Percentiles rank a stretch among this genome's conserved stretches.
Conservation (phyloP, 2,329 filamentous ascomycete species). For the Pezicula radicicola region DNA sequence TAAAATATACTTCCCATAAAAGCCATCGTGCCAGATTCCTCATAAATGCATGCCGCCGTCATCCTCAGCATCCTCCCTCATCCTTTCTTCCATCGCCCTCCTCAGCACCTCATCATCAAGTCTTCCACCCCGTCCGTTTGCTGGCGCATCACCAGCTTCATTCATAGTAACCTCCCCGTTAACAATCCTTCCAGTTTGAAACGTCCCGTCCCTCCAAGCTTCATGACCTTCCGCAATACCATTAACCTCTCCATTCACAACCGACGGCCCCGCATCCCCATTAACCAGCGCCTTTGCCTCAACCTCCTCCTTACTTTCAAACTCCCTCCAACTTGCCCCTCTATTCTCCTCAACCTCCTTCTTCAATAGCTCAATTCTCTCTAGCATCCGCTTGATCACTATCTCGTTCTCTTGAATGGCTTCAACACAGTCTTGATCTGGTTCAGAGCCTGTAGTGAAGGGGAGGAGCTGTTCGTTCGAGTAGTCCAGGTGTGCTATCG, state of each 20-base stretch:
- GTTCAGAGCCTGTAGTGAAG: constrained; percentile 50
- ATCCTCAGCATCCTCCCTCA: constrained; percentile 46
- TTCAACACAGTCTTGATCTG: constrained; percentile 70
- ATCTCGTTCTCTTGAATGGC: constrained; percentile 69
- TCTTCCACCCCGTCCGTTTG: constrained; percentile 37
- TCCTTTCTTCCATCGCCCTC: constrained; percentile 50
- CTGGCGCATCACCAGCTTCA: constrained; percentile 5
- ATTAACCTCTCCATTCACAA: constrained; percentile 10
- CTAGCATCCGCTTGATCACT: constrained; percentile 66
- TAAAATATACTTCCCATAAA: background rate
- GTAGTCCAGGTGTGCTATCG: constrained; percentile 68
- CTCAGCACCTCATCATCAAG: constrained; percentile 59
- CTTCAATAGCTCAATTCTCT: constrained; percentile 61
- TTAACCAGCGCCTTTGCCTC: constrained; percentile 25
- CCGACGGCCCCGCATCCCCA: constrained; percentile 12
- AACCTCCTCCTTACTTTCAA: constrained; percentile 44
- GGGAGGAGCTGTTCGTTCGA: constrained; percentile 72
- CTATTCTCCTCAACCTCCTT: constrained; percentile 54
- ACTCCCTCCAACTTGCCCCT: constrained; percentile 55
- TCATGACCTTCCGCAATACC: constrained; percentile 18
- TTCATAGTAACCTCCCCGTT: constrained; percentile 48
- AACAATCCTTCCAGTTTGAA: constrained; percentile 56
- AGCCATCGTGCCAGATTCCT: constrained; percentile 11
- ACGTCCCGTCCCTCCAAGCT: constrained; percentile 63
- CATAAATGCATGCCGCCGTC: constrained; percentile 63